phyloP scores from a whole-genome alignment of 495 filamentous ascomycete species.

The Hyaloscypha variabilis region DNA sequence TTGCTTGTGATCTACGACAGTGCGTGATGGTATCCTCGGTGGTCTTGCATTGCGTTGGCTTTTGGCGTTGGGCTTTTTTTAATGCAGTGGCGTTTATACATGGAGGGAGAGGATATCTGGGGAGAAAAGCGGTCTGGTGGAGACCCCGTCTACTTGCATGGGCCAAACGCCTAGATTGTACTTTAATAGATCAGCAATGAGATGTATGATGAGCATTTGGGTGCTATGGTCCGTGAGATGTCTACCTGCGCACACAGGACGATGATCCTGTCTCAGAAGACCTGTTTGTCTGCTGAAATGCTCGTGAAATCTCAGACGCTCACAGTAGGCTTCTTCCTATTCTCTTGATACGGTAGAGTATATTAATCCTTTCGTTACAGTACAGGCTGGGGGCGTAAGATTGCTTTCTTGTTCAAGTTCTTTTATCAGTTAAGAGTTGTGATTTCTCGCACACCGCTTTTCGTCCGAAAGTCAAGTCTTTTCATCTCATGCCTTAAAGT shows the following conservation, averaged over 20 bases:
- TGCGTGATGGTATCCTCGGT: constrained; percentile 16
- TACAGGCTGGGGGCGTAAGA: too few species aligned
- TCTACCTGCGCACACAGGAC: too few species aligned
- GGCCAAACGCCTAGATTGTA: constrained; percentile 28
- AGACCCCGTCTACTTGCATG: background rate
- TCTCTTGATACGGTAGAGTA: too few species aligned
- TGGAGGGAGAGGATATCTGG: constrained; percentile 2
- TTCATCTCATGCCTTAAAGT: too few species aligned
- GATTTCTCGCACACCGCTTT: too few species aligned
- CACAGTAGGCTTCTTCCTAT: too few species aligned
- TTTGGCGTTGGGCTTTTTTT: constrained; percentile 2
- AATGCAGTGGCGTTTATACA: constrained; percentile 10
- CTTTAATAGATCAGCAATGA: constrained; percentile 29
- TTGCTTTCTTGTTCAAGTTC: too few species aligned
- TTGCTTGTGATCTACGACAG: constrained; percentile 6
- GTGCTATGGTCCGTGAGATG: background rate
- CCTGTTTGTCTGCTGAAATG: too few species aligned
- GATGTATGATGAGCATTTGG: background rate
- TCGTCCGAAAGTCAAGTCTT: too few species aligned
- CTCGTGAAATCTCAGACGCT: too few species aligned
- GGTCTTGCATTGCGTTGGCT: constrained; percentile 16
- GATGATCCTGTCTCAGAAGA: too few species aligned
- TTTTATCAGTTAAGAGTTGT: background rate
- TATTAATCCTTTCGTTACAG: too few species aligned
- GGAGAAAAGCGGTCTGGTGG: constrained; percentile 2